phyloP scores from a whole-genome alignment of 805 yeast species.

The Myxozyma neotropica region DNA sequence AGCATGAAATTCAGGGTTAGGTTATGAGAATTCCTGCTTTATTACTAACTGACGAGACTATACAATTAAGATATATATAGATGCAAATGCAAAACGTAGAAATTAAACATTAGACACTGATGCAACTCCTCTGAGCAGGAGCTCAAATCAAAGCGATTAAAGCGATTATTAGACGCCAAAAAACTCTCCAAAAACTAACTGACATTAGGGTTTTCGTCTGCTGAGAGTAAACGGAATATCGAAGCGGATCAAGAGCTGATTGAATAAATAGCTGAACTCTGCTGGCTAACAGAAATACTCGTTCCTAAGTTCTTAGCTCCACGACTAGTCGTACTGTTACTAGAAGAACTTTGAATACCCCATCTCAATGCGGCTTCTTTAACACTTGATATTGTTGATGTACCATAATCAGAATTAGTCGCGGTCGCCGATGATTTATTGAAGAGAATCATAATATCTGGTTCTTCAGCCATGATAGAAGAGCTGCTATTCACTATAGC shows the following conservation, averaged over 20 bases:
- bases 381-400: not conserved
- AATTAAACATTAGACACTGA: not conserved
- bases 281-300: not conserved
- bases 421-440: not conserved
- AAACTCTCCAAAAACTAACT: too few species aligned
- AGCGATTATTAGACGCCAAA: too few species aligned
- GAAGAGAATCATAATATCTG: conserved; percentile 7
- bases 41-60: too few species aligned
- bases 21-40: too few species aligned
- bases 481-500: not conserved
- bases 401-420: not conserved
- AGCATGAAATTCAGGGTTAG: too few species aligned
- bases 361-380: conserved; percentile 9
- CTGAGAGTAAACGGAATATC: too few species aligned
- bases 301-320: not conserved
- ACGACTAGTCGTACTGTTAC: not conserved
- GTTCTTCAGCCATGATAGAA: not conserved
- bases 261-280: not conserved
- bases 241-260: not conserved
- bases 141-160: too few species aligned
- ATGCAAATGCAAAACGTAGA: not conserved
- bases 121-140: too few species aligned
- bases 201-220: too few species aligned
- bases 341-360: not conserved
- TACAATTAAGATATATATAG: not conserved